Percentiles rank a stretch among this genome's conserved stretches.
phyloP scores from a whole-genome alignment of 2,329 filamentous ascomycete genomes.

The Fusarium pininemorale region DNA sequence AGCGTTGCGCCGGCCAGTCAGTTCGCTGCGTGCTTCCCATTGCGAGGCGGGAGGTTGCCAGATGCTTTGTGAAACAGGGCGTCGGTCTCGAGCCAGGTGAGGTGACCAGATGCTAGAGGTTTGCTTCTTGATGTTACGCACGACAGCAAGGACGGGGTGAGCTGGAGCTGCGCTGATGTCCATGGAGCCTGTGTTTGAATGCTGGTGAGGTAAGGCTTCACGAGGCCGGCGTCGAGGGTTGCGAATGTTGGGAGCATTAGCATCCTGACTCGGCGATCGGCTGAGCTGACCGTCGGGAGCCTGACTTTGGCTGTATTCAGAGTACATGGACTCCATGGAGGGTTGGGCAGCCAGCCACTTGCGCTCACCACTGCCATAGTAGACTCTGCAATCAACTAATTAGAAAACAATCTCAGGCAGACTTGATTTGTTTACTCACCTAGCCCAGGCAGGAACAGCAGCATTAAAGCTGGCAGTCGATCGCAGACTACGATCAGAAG shows the following conservation, averaged over 20 bases:
- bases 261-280: conserved; percentile 61
- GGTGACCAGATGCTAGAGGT: conserved; percentile 76
- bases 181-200: conserved; percentile 49
- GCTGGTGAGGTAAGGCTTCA: conserved; percentile 41
- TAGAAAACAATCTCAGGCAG: background rate
- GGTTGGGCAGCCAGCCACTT: conserved; percentile 58
- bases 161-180: conserved; percentile 53
- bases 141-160: conserved; percentile 40
- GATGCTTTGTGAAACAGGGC: conserved; percentile 65
- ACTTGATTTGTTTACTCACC: conserved; percentile 45
- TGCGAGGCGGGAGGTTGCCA: conserved; percentile 80
- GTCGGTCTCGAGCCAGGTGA: conserved; percentile 72
- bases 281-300: conserved; percentile 56
- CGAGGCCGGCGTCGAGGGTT: conserved; percentile 57
- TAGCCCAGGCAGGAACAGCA: conserved; percentile 64
- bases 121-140: conserved; percentile 54
- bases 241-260: conserved; percentile 56
- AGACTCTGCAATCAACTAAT: conserved; percentile 58
- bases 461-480: conserved; percentile 61
- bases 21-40: conserved; percentile 67
- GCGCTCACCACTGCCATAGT: conserved; percentile 74
- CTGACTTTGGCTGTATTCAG: conserved; percentile 59
- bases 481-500: conserved; percentile 62
- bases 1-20: conserved; percentile 73
- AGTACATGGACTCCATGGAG: conserved; percentile 57